phyloP scores from a whole-genome alignment of 805 yeast genomes.

The Sugiyamaella americana region DNA sequence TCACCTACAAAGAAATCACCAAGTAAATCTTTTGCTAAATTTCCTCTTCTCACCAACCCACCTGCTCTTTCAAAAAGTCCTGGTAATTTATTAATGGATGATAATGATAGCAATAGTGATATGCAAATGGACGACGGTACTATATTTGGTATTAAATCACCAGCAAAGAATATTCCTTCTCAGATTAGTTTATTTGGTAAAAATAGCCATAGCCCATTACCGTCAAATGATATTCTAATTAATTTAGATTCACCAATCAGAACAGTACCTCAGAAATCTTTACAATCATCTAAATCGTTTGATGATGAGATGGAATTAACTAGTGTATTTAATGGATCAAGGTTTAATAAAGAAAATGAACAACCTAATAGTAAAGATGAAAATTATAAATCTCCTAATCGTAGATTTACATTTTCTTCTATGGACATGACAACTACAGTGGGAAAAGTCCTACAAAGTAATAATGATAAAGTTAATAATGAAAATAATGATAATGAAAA shows the following conservation, averaged over 20 bases:
- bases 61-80: too few relatives aligned
- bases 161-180: not conserved
- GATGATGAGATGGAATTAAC: slow-evolving; percentile 11
- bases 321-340: slow-evolving; percentile 1
- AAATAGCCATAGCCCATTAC: not conserved
- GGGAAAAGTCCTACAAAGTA: not conserved
- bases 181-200: not conserved
- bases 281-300: not conserved
- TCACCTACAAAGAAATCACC: not conserved
- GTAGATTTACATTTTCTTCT: not conserved
- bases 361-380: not conserved
- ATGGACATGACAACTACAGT: not conserved
- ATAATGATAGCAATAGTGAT: slow-evolving; percentile 2
- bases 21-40: slow-evolving; percentile 3
- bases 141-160: slow-evolving; percentile 1
- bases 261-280: too few relatives aligned
- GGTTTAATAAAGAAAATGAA: not conserved
- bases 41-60: too few relatives aligned
- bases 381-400: too few relatives aligned
- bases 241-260: slow-evolving; percentile 12
- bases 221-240: slow-evolving; percentile 8
- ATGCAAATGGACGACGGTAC: not conserved
- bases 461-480: not conserved
- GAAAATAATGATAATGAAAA: not conserved
- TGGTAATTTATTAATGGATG: too few relatives aligned